Evolutionary conservation across 331 rosid genomes (phyloP), one percentile per base, ranked within the genome.

Genomic region (Cydonia oblonga): DNA sequence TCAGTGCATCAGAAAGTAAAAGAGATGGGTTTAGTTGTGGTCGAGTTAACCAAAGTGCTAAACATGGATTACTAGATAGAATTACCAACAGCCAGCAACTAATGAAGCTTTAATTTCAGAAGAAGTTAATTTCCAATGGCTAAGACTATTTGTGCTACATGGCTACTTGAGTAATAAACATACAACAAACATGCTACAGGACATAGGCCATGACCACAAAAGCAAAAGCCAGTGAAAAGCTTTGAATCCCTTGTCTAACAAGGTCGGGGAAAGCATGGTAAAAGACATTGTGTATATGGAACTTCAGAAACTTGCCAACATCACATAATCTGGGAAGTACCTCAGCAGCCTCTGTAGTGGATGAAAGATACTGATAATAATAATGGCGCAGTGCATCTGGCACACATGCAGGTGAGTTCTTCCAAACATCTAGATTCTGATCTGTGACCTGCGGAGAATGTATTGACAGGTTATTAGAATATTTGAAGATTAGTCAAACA

Each of bases 301-400:
- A 69, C 29, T 28, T 20, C 25, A 69, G 32, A 46, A 78, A 78
- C 74, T 75, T 66, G 75, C 72, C 70, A 52, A 71, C 53, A 67
- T 58, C 79, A 60, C 64, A 71, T 68, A 78, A 24, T 63, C 66
- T 56, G 76, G 68, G 73, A 83, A 70, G 69, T 81, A 91, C 98
- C 98, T 88, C 90, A 77, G 97, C 97, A 81, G 96, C 98, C 84
- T 85, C 97, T 16, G 97, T 84, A 63, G 97, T 89, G 52, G 98
- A 91, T 75, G 97, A 91, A 80, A 91, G 92, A 81, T 89, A 89
- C 75, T 89, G 88, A 81, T 91, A 91, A 82, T 95, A 95, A 76
- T 91, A 95, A 87, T 95, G 97, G 59, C 98, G 96, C 81, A 95
- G 76, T 70, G 98, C 97, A 88, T 95, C 98, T 52, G 96, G 90